Evolutionary conservation across 352 stramenopile genomes (phyloP).

Genomic region (Phytophthora ohioensis): DNA sequence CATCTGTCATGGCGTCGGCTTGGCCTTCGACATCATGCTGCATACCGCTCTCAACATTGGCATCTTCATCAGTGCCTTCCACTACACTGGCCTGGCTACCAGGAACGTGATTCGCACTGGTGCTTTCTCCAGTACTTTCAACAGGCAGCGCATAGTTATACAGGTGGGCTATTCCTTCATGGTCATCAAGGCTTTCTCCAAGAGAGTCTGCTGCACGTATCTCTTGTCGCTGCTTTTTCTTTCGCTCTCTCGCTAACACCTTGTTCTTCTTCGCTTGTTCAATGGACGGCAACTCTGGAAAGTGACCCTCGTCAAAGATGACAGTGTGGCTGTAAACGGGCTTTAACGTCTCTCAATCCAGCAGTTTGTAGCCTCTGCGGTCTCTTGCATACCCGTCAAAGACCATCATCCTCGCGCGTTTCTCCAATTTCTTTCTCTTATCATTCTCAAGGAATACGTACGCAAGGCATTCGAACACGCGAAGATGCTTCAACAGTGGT

Average conservation of each 20-base stretch:
- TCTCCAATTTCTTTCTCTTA: not conserved
- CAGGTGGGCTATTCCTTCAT: not conserved
- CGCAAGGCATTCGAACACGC: not conserved
- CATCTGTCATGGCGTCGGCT: not conserved
- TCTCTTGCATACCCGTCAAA: conserved; percentile 2
- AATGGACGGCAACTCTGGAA: not conserved
- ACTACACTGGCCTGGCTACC: not conserved
- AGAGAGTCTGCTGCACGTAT: not conserved
- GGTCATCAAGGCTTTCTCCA: not conserved
- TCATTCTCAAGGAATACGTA: not conserved
- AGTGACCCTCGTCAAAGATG: not conserved
- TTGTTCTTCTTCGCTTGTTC: conserved; percentile 1
- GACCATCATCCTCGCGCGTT: not conserved
- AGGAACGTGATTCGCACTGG: not conserved
- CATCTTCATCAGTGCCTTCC: not conserved
- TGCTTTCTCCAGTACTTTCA: not conserved
- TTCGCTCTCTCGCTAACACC: not conserved
- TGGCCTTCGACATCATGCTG: not conserved
- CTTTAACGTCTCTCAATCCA: not conserved
- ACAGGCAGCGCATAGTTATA: not conserved
- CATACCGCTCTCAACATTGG: not conserved
- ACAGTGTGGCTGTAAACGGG: not conserved
- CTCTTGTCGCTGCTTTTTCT: not conserved
- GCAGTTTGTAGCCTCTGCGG: not conserved
- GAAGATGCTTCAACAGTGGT: not conserved